phyloP scores from a whole-genome alignment of 805 yeast genomes.

The Kuraishia ogatae region DNA sequence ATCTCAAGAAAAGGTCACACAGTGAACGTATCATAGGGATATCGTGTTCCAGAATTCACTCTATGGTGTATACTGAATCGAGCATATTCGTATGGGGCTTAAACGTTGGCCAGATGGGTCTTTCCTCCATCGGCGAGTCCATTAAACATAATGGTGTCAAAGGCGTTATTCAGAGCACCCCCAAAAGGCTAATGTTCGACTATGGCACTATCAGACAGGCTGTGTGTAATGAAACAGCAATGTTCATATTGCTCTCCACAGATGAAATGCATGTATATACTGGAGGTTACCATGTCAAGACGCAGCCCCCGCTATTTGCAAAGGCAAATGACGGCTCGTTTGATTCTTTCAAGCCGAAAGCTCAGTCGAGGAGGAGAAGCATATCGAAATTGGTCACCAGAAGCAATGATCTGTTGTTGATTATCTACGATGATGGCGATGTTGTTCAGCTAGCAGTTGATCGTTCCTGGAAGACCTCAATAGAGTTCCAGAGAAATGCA shows the following conservation, averaged over 20 bases:
- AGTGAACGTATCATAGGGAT: conserved; percentile 29
- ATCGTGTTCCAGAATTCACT: conserved; percentile 61
- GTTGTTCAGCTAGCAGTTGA: conserved; percentile 30
- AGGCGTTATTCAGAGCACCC: conserved; percentile 30
- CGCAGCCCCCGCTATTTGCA: conserved; percentile 23
- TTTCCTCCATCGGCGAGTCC: conserved; percentile 21
- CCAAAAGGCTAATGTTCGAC: conserved; percentile 30
- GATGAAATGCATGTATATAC: conserved; percentile 58
- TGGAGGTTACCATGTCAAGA: conserved; percentile 47
- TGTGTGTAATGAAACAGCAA: conserved; percentile 58
- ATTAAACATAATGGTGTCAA: conserved; percentile 21
- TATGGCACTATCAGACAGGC: conserved; percentile 46
- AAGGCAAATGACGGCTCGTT: conserved; percentile 34
- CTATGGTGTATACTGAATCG: conserved; percentile 45
- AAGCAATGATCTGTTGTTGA: conserved; percentile 31
- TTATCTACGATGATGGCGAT: conserved; percentile 55
- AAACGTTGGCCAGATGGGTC: conserved; percentile 77
- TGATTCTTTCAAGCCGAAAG: conserved; percentile 45
- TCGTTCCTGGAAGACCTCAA: conserved; percentile 18
- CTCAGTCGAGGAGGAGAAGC: conserved; percentile 29
- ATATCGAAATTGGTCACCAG: conserved; percentile 25
- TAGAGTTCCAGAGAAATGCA: conserved; percentile 29
- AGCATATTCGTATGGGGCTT: conserved; percentile 66
- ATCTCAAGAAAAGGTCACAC: conserved; percentile 25
- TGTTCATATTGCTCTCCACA: conserved; percentile 49